Percentiles rank a stretch among this genome's conserved stretches.
phyloP scores from a whole-genome alignment of 257 asterid genomes.

The Nyctanthes arbortristis region DNA sequence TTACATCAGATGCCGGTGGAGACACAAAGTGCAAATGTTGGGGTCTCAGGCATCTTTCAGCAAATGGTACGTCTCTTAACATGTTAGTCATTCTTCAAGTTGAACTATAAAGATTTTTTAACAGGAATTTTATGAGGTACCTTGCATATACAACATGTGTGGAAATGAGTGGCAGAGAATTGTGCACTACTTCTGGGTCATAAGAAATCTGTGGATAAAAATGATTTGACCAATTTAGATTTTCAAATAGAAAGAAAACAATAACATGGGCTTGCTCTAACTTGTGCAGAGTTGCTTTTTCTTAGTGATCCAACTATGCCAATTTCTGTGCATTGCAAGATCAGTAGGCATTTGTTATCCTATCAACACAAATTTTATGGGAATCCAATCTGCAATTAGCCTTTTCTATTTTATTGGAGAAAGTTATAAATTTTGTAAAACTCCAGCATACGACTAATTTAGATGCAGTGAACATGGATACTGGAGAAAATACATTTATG shows the following conservation, averaged over 20 bases:
- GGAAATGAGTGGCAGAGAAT: too few species aligned
- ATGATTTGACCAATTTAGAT: too few species aligned
- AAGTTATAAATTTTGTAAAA: not conserved
- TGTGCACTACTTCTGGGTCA: too few species aligned
- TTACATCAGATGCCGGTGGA: conserved; percentile 61
- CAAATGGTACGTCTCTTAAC: conserved; percentile 57
- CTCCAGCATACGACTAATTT: not conserved
- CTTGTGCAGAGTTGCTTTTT: not conserved
- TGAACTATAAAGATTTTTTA: not conserved
- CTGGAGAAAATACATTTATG: too few species aligned
- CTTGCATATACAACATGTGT: not conserved
- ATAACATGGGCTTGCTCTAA: not conserved
- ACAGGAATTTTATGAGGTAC: not conserved
- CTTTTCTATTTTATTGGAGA: not conserved
- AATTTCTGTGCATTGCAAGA: not conserved
- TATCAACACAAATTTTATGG: too few species aligned
- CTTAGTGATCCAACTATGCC: not conserved
- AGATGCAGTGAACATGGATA: not conserved
- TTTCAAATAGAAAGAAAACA: too few species aligned
- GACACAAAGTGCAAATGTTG: conserved; percentile 49
- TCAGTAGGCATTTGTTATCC: not conserved
- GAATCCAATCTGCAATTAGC: not conserved
- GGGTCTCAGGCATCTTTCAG: conserved; percentile 54
- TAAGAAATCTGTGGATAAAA: too few species aligned
- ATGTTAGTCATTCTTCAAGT: conserved; percentile 24